Evolutionary conservation across 306 rosid species (phyloP).

Genomic region (Pachyrhizus erosus): DNA sequence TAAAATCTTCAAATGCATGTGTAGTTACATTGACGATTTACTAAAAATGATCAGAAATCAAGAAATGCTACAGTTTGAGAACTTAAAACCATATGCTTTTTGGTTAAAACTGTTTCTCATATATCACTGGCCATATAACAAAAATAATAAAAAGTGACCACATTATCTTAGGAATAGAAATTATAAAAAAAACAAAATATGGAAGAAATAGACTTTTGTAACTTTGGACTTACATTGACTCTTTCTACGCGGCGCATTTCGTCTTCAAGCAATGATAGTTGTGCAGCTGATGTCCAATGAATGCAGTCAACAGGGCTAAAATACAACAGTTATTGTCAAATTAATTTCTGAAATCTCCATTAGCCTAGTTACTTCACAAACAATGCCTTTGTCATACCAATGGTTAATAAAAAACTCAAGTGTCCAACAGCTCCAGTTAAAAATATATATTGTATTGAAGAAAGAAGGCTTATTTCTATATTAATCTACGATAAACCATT

Average conservation of each 20-base stretch:
- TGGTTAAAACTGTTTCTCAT: slow-evolving; percentile 6
- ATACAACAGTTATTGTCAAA: slow-evolving; percentile 35
- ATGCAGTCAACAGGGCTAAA: slow-evolving; percentile 98
- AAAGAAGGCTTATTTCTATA: slow-evolving; percentile 3
- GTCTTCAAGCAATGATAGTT: slow-evolving; percentile 90
- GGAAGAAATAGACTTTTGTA: slow-evolving; percentile 21
- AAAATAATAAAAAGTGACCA: slow-evolving; percentile 29
- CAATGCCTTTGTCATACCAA: not conserved
- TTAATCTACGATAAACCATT: slow-evolving; percentile 7
- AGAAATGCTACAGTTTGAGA: not conserved
- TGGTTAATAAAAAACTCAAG: slow-evolving; percentile 8
- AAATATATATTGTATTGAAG: not conserved
- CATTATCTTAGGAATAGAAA: slow-evolving; percentile 30
- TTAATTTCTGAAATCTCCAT: slow-evolving; percentile 5
- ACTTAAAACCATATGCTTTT: not conserved
- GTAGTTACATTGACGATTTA: not conserved
- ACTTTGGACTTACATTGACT: slow-evolving; percentile 76
- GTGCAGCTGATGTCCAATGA: slow-evolving; percentile 99
- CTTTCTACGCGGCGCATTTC: slow-evolving; percentile 97
- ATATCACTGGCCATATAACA: slow-evolving; percentile 31
- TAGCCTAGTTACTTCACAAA: slow-evolving; percentile 23
- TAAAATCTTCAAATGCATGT: no score
- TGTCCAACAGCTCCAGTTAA: not conserved
- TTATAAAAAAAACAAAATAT: not conserved
- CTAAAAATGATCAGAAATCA: slow-evolving; percentile 12